Conservation (phyloP, 169 alveolate species). For the Eimeria falciformis region DNA sequence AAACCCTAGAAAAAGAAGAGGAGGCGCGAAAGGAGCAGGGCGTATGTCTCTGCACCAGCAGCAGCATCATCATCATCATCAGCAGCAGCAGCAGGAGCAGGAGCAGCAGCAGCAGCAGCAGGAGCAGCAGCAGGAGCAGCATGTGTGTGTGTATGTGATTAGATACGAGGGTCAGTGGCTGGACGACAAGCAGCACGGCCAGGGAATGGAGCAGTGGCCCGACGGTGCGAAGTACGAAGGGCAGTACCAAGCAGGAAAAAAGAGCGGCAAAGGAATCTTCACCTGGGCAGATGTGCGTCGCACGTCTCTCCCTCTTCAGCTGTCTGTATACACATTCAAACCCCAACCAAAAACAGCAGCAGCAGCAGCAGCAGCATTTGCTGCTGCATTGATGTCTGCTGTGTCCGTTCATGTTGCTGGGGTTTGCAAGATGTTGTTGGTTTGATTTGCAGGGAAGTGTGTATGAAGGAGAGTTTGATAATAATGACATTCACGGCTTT, state of each 20-base stretch:
- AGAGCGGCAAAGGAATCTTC: slow-evolving; percentile 21
- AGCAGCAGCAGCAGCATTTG: too few relatives aligned
- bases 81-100: too few relatives aligned
- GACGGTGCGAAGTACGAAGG: slow-evolving; percentile 92
- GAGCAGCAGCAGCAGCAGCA: too few relatives aligned
- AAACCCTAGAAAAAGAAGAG: too few relatives aligned
- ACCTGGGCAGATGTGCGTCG: slow-evolving; percentile 83
- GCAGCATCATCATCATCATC: too few relatives aligned
- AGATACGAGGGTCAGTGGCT: slow-evolving; percentile 87
- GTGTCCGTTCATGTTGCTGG: slow-evolving; percentile 87
- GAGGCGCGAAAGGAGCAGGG: too few relatives aligned
- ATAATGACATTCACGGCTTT: slow-evolving; percentile 90
- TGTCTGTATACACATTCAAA: background rate
- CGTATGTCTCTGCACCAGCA: too few relatives aligned
- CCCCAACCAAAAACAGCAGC: too few relatives aligned
- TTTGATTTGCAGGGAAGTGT: slow-evolving; percentile 88
- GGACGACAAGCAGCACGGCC: slow-evolving; percentile 90
- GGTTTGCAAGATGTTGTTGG: too few relatives aligned
- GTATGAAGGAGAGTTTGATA: slow-evolving; percentile 88
- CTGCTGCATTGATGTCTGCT: too few relatives aligned
- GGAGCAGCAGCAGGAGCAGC: background rate
- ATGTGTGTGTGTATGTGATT: slow-evolving; percentile 17
- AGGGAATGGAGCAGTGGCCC: slow-evolving; percentile 88
- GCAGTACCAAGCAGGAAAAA: slow-evolving; percentile 80
- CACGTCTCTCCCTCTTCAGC: too few relatives aligned